Base-by-base conservation (phyloP, 768 basidiomycete species). In the Strobilomyces confusus region DNA sequence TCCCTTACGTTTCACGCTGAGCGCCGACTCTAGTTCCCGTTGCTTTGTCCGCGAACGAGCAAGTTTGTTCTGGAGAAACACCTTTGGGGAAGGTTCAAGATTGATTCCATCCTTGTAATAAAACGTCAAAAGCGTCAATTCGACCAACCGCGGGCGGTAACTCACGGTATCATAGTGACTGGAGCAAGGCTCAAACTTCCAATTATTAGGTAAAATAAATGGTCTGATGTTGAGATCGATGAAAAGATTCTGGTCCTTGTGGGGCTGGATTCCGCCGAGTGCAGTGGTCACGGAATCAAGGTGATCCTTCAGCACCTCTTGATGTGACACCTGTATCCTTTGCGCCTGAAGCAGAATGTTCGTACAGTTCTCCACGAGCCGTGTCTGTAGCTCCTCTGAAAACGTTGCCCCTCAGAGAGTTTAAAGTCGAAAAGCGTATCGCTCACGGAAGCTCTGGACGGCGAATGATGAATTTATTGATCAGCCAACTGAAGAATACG, bases 61-160 rank as follows among this genome's bases (percentile, higher is more conserved):
- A 23, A 92, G 76, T 57, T 84, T 87, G 66, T 93, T 93, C 72
- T 93, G 91, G 20, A 93, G 73, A 64, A 88, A 82, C 2, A 89
- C 76, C 68, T 89, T 92, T 1, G 91, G 84, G 9, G 78, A 80
- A 20, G 80, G 71, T 33, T 92, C 91, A 13, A 84, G 67, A 62
- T 73, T 84, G 69, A 91, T 79, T 7, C 76, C 80, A 37, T 56
- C 46, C 64, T 67, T 26, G 17, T 22, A 55, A 17, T 22, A 55
- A 17, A 37, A 51, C 29, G 44, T 52, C 11, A 45, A 29, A 42
- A 55, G 29, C 48, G 25, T 44, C 32, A 40, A 38, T 40, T 40
- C 14, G 45, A 1, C 11, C 17, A 11, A 41, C 45, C 40, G 5
- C 25, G 42, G 46, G 38, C 33, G n/a, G 25, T 29, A 15, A 68